Percentiles rank a stretch among this genome's conserved stretches.
phyloP scores from a whole-genome alignment of 2,329 filamentous ascomycete genomes.

The Pseudogymnoascus sp. region DNA sequence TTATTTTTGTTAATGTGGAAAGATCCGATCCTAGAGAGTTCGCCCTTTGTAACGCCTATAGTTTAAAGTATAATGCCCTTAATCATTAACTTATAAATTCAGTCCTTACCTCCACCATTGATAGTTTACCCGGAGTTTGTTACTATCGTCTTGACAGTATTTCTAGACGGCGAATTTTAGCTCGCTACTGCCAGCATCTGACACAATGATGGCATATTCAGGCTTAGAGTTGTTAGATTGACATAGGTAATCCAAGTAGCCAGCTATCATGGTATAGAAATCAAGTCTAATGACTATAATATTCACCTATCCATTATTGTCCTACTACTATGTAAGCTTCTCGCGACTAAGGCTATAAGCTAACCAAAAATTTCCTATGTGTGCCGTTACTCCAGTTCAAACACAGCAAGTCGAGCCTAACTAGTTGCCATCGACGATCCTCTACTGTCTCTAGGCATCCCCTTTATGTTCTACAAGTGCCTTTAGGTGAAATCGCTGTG shows the following conservation, averaged over 20 bases:
- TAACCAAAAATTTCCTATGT: too few relatives aligned
- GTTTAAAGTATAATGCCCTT: slow-evolving; percentile 13
- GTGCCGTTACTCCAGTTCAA: too few relatives aligned
- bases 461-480: background rate
- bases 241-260: slow-evolving; percentile 11
- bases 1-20: background rate
- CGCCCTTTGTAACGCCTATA: slow-evolving; percentile 10
- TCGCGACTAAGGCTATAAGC: too few relatives aligned
- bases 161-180: slow-evolving; percentile 8
- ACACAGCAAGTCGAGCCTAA: background rate
- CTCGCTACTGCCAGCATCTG: background rate
- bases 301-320: too few relatives aligned
- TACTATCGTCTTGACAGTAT: slow-evolving; percentile 13
- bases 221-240: background rate
- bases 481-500: background rate
- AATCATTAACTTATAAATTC: slow-evolving; percentile 8
- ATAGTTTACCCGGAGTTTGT: background rate
- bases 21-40: slow-evolving; percentile 12
- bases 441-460: background rate
- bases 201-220: background rate
- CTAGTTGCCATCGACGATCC: background rate
- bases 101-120: background rate
- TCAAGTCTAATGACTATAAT: slow-evolving; percentile 17
- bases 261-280: slow-evolving; percentile 14
- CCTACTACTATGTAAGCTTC: too few relatives aligned